Evolutionary conservation across 2,329 filamentous ascomycete species (phyloP), one percentile per base, ranked within the genome.

Genomic region (Fusarium oxysporum): DNA sequence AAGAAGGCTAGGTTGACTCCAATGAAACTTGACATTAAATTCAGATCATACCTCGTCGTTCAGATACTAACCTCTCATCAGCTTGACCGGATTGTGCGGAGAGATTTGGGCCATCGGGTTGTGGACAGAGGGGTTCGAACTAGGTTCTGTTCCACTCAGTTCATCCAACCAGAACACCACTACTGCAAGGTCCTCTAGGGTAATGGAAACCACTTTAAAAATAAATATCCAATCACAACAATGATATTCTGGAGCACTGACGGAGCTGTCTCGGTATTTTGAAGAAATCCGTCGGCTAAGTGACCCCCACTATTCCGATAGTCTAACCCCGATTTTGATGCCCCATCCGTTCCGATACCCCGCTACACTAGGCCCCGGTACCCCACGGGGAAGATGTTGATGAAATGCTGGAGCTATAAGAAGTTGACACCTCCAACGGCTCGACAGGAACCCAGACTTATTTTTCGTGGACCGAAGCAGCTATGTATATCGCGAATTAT

Each of bases 371-470:
- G 10, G 3, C 2, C 23, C 33, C n/a, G 6, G 2, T 2, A 3
- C 33, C 23, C 50, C 33, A 53, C 2, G 33, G 50, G 50, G n/a
- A 32, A 12, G 14, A 8, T 44, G 8, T 17, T 5, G 10, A 7
- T 25, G 10, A 19, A 4, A 9, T 37, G 8, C 17, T 12, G 9
- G 13, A 8, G 33, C 0, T 47, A 56, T 47, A 47, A 56, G 38
- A n/a, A 0, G 16, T 10, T 35, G 5, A 7, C 38, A 16, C 2
- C 12, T 44, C n/a, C 3, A 16, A 12, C 1, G 1, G 4, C 5
- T n/a, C 0, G 3, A 17, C 5, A 19, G 5, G 1, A 6, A 0
- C 1, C 2, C 5, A 5, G 13, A 9, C 19, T 2, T 4, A 6
- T 21, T 9, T 3, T 6, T 2, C 17, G 19, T n/a, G 0, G 13